These are phyloP conservation scores for Globisporangium ultimum DNA, from an alignment of 352 stramenopile species.

Conservation along the genomic window DNA sequence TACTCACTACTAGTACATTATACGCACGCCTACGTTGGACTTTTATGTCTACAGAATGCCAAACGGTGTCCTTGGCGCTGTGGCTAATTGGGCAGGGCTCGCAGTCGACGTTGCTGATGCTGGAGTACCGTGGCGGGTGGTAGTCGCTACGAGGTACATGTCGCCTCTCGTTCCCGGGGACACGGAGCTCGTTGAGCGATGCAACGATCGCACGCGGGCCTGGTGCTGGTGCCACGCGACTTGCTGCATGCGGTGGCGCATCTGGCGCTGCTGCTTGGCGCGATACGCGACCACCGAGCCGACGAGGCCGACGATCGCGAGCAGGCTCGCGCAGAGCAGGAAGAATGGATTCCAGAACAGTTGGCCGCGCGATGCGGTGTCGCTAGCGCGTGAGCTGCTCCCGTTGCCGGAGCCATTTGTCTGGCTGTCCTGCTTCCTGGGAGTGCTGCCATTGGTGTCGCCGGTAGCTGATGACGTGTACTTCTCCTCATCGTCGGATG, in stretches of 20 bases:
- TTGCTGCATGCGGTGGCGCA: conserved; percentile 6
- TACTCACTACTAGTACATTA: too few relatives aligned
- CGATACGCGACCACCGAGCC: conserved; percentile 24
- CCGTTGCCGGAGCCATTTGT: too few relatives aligned
- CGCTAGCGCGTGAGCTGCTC: too few relatives aligned
- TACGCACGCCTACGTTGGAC: too few relatives aligned
- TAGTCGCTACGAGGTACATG: conserved; percentile 6
- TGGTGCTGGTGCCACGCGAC: conserved; percentile 1
- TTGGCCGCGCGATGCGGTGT: too few relatives aligned
- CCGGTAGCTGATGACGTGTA: too few relatives aligned
- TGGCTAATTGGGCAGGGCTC: neutral
- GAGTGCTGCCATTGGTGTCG: too few relatives aligned
- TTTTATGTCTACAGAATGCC: conserved; percentile 2
- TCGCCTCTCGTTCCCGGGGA: neutral
- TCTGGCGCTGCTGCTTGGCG: conserved; percentile 14
- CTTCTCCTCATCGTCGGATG: too few relatives aligned
- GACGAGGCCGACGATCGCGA: conserved; percentile 26
- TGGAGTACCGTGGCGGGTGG: neutral
- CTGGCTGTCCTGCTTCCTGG: too few relatives aligned
- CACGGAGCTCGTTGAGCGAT: neutral
- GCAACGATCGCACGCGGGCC: conserved; percentile 2
- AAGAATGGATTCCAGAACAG: conserved; percentile 41
- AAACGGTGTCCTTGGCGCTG: neutral
- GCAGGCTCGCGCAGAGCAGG: conserved; percentile 23
- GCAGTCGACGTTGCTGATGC: neutral